A percentile compares a stretch with the other conserved stretches of the same genome.
These are phyloP conservation scores for Diplosphaera chodatii DNA, from an alignment of 139 green algal genomes.

Conservation along the genomic window DNA sequence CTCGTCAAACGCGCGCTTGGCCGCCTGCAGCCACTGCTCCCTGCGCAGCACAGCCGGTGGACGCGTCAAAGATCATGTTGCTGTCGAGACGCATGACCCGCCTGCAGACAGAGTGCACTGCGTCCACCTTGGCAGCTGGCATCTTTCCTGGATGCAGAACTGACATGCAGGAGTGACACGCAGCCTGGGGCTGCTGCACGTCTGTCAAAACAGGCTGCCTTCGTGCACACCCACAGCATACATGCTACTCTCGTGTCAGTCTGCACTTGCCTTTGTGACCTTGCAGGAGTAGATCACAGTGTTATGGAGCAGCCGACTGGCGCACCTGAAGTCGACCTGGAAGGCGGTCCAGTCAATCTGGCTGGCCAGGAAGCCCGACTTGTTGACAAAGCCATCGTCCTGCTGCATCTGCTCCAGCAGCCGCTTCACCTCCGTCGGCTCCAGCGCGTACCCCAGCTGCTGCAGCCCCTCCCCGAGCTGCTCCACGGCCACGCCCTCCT, in stretches of 20 bases:
- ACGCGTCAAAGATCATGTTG: background rate
- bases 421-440: conserved; percentile 25
- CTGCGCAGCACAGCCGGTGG: conserved; percentile 16
- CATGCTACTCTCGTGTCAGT: no score
- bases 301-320: no score
- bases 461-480: conserved; percentile 45
- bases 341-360: conserved; percentile 50
- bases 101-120: no score
- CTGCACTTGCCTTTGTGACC: no score
- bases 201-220: no score
- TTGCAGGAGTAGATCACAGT: no score
- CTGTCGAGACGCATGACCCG: no score
- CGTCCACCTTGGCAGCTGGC: no score
- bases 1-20: conserved; percentile 53
- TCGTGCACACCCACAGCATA: no score
- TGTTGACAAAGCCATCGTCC: conserved; percentile 18
- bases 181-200: no score
- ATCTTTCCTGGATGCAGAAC: no score
- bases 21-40: conserved; percentile 68
- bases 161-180: no score
- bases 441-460: conserved; percentile 49
- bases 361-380: conserved; percentile 35
- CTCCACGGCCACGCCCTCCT: conserved; percentile 25
- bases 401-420: conserved; percentile 45
- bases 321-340: conserved; percentile 28